Evolutionary conservation across 768 basidiomycete species (phyloP).

Genomic region (Naganishia antarctica): DNA sequence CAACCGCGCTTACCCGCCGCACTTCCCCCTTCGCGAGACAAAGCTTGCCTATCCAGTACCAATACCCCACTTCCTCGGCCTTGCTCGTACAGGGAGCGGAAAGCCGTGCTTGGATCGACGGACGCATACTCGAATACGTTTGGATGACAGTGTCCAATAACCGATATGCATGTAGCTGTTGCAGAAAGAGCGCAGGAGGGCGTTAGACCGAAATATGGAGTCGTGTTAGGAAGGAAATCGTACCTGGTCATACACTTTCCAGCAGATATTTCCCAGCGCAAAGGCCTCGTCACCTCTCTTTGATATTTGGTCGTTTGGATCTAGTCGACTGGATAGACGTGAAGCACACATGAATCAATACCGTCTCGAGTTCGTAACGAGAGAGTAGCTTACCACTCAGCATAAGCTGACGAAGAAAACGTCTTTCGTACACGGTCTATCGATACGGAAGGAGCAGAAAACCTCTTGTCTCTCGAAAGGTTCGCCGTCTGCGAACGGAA

Average conservation of each 20-base stretch:
- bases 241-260: conserved; percentile 29
- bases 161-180: conserved; percentile 23
- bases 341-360: neutral
- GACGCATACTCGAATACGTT: conserved; percentile 22
- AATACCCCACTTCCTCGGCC: conserved; percentile 26
- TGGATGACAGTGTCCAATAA: conserved; percentile 23
- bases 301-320: conserved; percentile 10
- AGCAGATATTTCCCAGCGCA: conserved; percentile 29
- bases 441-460: conserved; percentile 11
- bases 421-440: conserved; percentile 20
- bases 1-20: conserved; percentile 16
- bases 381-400: conserved; percentile 22
- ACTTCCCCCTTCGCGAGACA: conserved; percentile 26
- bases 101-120: conserved; percentile 17
- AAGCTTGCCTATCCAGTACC: conserved; percentile 27
- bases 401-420: conserved; percentile 19
- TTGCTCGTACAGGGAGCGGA: conserved; percentile 23
- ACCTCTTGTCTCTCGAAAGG: conserved; percentile 23
- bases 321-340: neutral
- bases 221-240: neutral
- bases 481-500: conserved; percentile 25
- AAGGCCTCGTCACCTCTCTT: conserved; percentile 25
- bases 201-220: neutral
- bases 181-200: neutral
- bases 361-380: neutral